Evolutionary conservation across 495 filamentous ascomycete species (phyloP).

Genomic region (Tuber magnatum): DNA sequence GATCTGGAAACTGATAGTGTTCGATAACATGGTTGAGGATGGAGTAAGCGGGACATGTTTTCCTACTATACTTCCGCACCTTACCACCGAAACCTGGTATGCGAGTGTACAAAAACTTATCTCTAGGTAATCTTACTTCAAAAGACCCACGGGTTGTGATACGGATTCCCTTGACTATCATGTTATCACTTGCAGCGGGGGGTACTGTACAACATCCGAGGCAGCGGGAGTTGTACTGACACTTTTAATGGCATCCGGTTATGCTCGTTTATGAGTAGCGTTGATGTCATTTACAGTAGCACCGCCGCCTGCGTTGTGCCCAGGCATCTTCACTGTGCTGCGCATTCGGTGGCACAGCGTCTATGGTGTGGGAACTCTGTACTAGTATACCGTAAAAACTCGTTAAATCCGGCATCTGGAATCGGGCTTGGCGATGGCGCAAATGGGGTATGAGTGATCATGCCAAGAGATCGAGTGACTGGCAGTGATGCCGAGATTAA

Average conservation of each 20-base stretch:
- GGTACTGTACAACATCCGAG: not conserved
- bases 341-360: not conserved
- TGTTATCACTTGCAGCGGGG: not conserved
- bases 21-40: not conserved
- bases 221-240: not conserved
- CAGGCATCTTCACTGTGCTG: not conserved
- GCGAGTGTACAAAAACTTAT: not conserved
- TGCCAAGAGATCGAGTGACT: too few relatives aligned
- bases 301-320: not conserved
- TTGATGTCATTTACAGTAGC: not conserved
- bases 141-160: not conserved
- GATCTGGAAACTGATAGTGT: not conserved
- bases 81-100: not conserved
- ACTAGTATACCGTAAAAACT: too few relatives aligned
- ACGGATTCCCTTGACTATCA: not conserved
- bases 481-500: too few relatives aligned
- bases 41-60: not conserved
- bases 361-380: too few relatives aligned
- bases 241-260: not conserved
- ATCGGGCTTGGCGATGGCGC: too few relatives aligned
- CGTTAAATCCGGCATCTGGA: too few relatives aligned
- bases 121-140: not conserved
- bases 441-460: too few relatives aligned
- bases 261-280: not conserved
- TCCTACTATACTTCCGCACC: not conserved